A percentile compares a stretch with the other conserved stretches of the same genome.
phyloP scores from a whole-genome alignment of 176 grass and related monocot species.

The Themeda triandra region DNA sequence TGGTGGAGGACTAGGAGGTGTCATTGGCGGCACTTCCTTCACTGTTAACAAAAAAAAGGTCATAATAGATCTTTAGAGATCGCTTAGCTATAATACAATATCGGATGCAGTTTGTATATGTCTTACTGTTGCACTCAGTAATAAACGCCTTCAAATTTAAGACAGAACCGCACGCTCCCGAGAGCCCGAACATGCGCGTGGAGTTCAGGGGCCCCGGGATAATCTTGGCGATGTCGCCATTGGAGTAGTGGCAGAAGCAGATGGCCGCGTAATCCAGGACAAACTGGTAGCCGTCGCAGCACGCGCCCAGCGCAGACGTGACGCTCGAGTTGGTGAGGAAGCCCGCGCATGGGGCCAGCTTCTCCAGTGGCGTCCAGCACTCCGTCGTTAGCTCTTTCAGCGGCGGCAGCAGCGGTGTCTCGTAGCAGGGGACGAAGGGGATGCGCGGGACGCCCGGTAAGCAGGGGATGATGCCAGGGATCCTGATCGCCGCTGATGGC shows the following conservation, averaged over 20 bases:
- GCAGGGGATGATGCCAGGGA: too few relatives aligned
- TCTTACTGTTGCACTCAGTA: background rate
- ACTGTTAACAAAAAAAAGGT: too few relatives aligned
- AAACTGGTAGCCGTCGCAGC: background rate
- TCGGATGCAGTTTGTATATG: too few relatives aligned
- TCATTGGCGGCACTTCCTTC: too few relatives aligned
- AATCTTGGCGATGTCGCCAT: background rate
- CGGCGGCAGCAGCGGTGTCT: background rate
- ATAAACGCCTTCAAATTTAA: background rate
- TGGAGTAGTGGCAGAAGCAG: background rate
- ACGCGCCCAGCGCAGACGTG: background rate
- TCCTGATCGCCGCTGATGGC: too few relatives aligned
- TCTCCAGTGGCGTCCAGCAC: background rate
- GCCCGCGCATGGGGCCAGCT: background rate
- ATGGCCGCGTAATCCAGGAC: background rate
- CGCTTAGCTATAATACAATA: too few relatives aligned
- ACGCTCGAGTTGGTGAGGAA: background rate
- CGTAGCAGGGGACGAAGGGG: background rate
- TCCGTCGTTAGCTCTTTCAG: background rate
- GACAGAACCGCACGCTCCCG: background rate
- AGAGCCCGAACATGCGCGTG: background rate
- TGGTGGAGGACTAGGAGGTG: too few relatives aligned
- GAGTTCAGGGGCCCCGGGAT: background rate
- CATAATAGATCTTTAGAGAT: too few relatives aligned
- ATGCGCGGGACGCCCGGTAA: background rate